Base-by-base conservation (phyloP, 805 yeast species). In the Pichia rugopelliculosa region DNA sequence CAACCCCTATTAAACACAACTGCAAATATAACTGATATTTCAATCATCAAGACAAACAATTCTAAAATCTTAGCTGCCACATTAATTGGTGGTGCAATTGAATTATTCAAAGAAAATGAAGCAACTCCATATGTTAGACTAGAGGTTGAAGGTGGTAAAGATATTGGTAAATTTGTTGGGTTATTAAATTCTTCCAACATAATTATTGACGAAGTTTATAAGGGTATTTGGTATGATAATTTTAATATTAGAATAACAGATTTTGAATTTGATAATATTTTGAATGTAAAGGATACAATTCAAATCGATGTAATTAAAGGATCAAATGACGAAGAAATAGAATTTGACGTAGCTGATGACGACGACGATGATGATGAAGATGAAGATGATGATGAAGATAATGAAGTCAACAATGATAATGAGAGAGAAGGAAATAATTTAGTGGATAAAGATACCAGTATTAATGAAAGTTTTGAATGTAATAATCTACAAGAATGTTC, bases 251-350 rank as follows among this genome's bases (percentile, higher is more conserved):
- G 56, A 27, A 51, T 57, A 21, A 56, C 60, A 4, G 57, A 56
- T 40, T 70, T 54, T 70, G 68, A 43, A 59, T 50, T 45, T 60
- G 62, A 68, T 59, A 51, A 63, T 55, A 22, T 64, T 50, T 49
- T 60, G 58, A 56, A 53, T 8, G 24, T 54, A 36, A 46, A 51
- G n/a, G 60, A 59, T 11, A 55, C 52, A 27, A 48, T 56, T 11
- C 37, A 45, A 20, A 55, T 58, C 21, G 43, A 42, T 22, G 51
- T 63, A 13, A 60, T 62, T 21, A 57, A 56, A 13, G 69, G 63
- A 36, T 48, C 30, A 10, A 42, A 38, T 20, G 26, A 36, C 4
- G 20, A 22, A 12, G 47, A 34, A 22, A 37, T 40, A 13, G 46
- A 39, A 17, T 40, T 40, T 17, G 51, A 52, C 24, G 45, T 47